These are phyloP conservation scores for Aurantiochytrium sp. DNA, from an alignment of 108 stramenopile genomes.

Conservation along the genomic window DNA sequence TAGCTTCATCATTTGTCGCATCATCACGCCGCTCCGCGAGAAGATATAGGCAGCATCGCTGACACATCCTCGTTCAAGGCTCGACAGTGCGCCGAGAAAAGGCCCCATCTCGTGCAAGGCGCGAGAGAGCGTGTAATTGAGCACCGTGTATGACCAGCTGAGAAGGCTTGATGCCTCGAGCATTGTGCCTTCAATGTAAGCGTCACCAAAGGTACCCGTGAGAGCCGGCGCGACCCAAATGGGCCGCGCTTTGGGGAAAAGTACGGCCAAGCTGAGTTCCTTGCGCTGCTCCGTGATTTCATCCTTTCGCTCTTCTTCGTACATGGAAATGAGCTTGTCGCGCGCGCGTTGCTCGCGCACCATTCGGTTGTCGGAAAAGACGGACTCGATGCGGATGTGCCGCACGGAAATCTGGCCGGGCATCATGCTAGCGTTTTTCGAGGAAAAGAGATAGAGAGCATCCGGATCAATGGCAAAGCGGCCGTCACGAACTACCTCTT, in stretches of 20 bases:
- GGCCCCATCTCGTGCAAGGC: neutral
- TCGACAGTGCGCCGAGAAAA: neutral
- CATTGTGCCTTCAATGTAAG: slow-evolving; percentile 22
- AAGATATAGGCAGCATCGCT: slow-evolving; percentile 21
- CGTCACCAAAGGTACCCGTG: slow-evolving; percentile 25
- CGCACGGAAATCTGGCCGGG: slow-evolving; percentile 20
- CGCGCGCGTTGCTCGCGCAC: slow-evolving; percentile 24
- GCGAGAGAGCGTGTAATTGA: slow-evolving; percentile 7
- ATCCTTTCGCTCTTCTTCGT: slow-evolving; percentile 20
- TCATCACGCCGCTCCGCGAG: slow-evolving; percentile 7
- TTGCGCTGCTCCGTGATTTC: slow-evolving; percentile 23
- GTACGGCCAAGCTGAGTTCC: slow-evolving; percentile 17
- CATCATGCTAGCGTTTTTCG: slow-evolving; percentile 19
- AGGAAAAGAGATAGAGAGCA: slow-evolving; percentile 22
- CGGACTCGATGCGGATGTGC: slow-evolving; percentile 10
- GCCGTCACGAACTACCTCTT: neutral
- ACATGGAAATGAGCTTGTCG: slow-evolving; percentile 21
- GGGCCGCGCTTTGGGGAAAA: slow-evolving; percentile 28
- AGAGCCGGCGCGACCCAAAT: slow-evolving; percentile 18
- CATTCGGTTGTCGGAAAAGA: neutral
- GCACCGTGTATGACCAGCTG: slow-evolving; percentile 29
- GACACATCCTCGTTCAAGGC: neutral
- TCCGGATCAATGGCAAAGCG: slow-evolving; percentile 28
- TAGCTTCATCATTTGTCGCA: slow-evolving; percentile 23
- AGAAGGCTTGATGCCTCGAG: slow-evolving; percentile 11